Conservation (phyloP, 1,284 basidiomycete species). For the Mycena citricolor region DNA sequence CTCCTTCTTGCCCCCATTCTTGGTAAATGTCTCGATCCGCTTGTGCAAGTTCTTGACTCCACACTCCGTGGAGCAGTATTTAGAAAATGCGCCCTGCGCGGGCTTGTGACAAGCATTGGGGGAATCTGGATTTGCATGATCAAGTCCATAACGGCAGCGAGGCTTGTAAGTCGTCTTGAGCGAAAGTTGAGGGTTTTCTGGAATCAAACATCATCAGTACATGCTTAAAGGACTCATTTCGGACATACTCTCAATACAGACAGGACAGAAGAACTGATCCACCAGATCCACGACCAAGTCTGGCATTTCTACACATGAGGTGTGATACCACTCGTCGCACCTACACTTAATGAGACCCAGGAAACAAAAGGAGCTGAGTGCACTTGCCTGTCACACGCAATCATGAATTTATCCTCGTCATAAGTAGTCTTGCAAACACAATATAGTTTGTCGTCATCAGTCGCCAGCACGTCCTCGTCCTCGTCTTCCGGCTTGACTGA, state of each 20-base stretch:
- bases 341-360: slow-evolving; percentile 37
- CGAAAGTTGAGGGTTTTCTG: slow-evolving; percentile 60
- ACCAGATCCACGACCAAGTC: slow-evolving; percentile 79
- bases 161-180: slow-evolving; percentile 77
- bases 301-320: slow-evolving; percentile 73
- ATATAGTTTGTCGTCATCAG: slow-evolving; percentile 75
- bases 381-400: slow-evolving; percentile 81
- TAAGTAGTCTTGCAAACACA: slow-evolving; percentile 82
- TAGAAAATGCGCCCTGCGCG: slow-evolving; percentile 74
- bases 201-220: slow-evolving; percentile 14
- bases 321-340: slow-evolving; percentile 90
- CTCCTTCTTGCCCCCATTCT: slow-evolving; percentile 57
- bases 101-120: slow-evolving; percentile 73
- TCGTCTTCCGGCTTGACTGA: slow-evolving; percentile 48
- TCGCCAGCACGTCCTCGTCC: slow-evolving; percentile 53
- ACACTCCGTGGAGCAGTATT: slow-evolving; percentile 82
- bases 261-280: slow-evolving; percentile 83
- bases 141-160: slow-evolving; percentile 66
- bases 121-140: slow-evolving; percentile 58
- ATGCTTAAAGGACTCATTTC: slow-evolving; percentile 2
- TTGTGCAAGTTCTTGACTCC: slow-evolving; percentile 67
- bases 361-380: slow-evolving; percentile 3
- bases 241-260: slow-evolving; percentile 67
- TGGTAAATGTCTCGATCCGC: slow-evolving; percentile 58
- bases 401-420: slow-evolving; percentile 82